These are phyloP conservation scores for Fonsecaea erecta DNA, from an alignment of 2,329 filamentous ascomycete genomes.

Conservation along the genomic window DNA sequence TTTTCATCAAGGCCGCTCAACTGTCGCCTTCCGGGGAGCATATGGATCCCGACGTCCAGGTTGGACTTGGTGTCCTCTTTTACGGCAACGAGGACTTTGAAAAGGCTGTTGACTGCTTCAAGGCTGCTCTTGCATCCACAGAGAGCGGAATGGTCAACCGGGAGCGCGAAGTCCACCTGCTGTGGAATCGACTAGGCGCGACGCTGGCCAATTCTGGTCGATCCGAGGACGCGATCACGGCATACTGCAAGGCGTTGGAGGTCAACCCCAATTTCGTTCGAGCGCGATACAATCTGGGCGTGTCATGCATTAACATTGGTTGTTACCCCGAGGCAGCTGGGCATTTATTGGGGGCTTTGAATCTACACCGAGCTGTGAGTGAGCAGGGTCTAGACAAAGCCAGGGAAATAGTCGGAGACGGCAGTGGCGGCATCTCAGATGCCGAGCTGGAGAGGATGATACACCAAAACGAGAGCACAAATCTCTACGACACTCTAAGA, in stretches of 20 bases:
- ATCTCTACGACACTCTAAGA: constrained; percentile 90
- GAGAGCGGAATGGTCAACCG: constrained; percentile 84
- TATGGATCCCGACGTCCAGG: constrained; percentile 98
- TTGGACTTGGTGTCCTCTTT: constrained; percentile 93
- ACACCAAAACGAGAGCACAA: constrained; percentile 94
- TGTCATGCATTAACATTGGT: constrained; percentile 96
- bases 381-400: constrained; percentile 81
- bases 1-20: constrained; percentile 91
- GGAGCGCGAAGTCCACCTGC: constrained; percentile 82
- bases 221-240: constrained; percentile 93
- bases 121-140: constrained; percentile 81
- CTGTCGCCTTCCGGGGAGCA: constrained; percentile 88
- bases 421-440: constrained; percentile 62
- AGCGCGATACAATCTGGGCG: constrained; percentile 93
- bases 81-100: constrained; percentile 98
- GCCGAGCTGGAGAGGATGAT: constrained; percentile 83
- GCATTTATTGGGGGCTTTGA: constrained; percentile 86
- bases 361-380: constrained; percentile 95
- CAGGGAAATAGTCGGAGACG: constrained; percentile 74
- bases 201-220: constrained; percentile 94
- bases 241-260: constrained; percentile 89
- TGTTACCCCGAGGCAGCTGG: constrained; percentile 92
- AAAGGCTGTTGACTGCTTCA: constrained; percentile 98
- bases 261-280: constrained; percentile 96
- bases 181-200: constrained; percentile 96